Evolutionary conservation across 208 protist species (phyloP), one percentile per base, ranked within the genome.

Genomic region (Crithidia mellificae): DNA sequence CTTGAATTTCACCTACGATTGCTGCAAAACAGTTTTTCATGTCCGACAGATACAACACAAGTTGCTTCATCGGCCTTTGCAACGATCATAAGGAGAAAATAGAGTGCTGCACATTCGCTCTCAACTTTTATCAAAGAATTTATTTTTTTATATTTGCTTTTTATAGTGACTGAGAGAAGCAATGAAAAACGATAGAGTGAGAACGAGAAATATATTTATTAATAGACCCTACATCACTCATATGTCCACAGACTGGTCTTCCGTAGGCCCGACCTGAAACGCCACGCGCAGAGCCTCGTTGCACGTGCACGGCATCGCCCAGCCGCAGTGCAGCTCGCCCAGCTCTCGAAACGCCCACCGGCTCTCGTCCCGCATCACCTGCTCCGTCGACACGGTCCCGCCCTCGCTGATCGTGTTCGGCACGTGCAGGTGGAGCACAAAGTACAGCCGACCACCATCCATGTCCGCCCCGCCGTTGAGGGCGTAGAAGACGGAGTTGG

Each of bases 361-460:
- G 15, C 66, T 51, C 71, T 88, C 81, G 44, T 65, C 63, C 9
- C 54, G 22, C 53, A 63, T 57, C 25, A 59, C 53, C 3, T 51
- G 43, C 46, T 78, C 74, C 14, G 57, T 22, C 15, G 52, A 30
- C 46, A 51, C 25, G 0, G 29, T 43, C 0, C 55, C 25, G 32
- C 34, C 67, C 43, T 41, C 69, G 15, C 49, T 39, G 30, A 34
- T 24, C 17, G 32, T 44, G 17, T 68, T 14, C 51, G 55, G 41
- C 22, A 74, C 57, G 53, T 83, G 72, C 17, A 90, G 63, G 32
- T 87, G 74, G 20, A 94, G 63, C 38, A 68, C 78, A 78, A 91
- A 95, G 78, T 91, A 90, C 22, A 90, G 27, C 11, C 84, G 77
- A n/a, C 83, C 86, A 6, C 74, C 79, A 50, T 91, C 84, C 78